Conservation (phyloP, 495 filamentous ascomycete genomes). For the Hypoxylon lenormandii region DNA sequence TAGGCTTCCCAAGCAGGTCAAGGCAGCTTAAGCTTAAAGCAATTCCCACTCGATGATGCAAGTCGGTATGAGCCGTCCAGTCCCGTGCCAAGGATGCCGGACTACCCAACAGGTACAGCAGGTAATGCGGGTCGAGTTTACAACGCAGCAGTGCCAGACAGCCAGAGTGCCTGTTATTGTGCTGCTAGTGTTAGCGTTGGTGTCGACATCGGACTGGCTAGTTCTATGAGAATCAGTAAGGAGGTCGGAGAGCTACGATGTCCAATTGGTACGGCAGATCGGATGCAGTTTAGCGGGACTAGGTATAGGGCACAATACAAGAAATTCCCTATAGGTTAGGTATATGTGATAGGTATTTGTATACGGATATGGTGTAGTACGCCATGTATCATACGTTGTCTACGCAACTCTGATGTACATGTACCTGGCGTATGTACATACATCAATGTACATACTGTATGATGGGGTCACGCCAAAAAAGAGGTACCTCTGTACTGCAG, state of each 20-base stretch:
- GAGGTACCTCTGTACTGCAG: slow-evolving; percentile 7
- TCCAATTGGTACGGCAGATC: slow-evolving; percentile 14
- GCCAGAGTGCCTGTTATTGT: slow-evolving; percentile 9
- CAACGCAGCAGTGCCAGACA: slow-evolving; percentile 13
- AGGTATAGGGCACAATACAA: neutral
- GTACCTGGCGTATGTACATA: neutral
- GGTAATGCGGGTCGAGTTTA: slow-evolving; percentile 14
- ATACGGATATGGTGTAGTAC: no score
- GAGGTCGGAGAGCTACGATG: slow-evolving; percentile 13
- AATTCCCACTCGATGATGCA: slow-evolving; percentile 41
- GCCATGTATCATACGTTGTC: no score
- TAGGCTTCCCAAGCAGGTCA: no score
- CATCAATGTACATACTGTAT: neutral
- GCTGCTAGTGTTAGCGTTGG: slow-evolving; percentile 5
- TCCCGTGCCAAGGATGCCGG: slow-evolving; percentile 26
- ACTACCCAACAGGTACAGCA: neutral
- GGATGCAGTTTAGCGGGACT: neutral
- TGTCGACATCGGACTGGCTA: neutral
- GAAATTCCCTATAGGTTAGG: neutral
- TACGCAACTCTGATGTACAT: no score
- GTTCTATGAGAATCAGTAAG: slow-evolving; percentile 3
- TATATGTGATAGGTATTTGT: neutral
- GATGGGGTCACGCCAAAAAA: neutral
- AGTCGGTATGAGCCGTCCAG: slow-evolving; percentile 25
- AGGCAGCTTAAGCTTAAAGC: neutral